A percentile compares a stretch with the other conserved stretches of the same genome.
These are phyloP conservation scores for Candida chauliodis DNA, from an alignment of 805 yeast species.

Conservation along the genomic window DNA sequence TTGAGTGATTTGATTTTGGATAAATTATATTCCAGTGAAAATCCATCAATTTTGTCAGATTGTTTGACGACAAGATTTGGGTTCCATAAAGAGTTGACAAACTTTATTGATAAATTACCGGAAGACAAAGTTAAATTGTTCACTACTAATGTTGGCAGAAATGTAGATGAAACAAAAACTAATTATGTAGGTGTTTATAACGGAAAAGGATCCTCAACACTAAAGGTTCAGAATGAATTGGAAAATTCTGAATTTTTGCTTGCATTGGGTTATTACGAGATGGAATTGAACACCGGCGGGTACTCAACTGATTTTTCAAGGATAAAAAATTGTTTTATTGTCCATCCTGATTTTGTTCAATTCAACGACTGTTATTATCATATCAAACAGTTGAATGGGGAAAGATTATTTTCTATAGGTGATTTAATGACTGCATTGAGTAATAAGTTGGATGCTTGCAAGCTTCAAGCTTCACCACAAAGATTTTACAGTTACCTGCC, in stretches of 20 bases:
- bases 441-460: conserved; percentile 14
- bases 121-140: conserved; percentile 36
- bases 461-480: conserved; percentile 16
- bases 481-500: conserved; percentile 14
- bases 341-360: conserved; percentile 41
- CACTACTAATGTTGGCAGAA: conserved; percentile 66
- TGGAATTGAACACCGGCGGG: conserved; percentile 28
- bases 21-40: conserved; percentile 47
- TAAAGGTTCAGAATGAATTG: conserved; percentile 16
- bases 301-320: conserved; percentile 19
- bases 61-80: conserved; percentile 62
- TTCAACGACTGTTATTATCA: conserved; percentile 27
- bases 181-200: conserved; percentile 70
- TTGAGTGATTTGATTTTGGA: conserved; percentile 39
- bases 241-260: conserved; percentile 62
- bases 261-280: conserved; percentile 60
- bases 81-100: conserved; percentile 40
- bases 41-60: conserved; percentile 72
- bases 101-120: conserved; percentile 46
- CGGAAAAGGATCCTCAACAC: conserved; percentile 46
- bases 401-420: conserved; percentile 23
- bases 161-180: conserved; percentile 66
- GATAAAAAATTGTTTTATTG: conserved; percentile 26
- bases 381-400: conserved; percentile 21
- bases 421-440: conserved; percentile 27